Evolutionary conservation across 2,329 filamentous ascomycete species (phyloP).

Genomic region (Diaporthe capsici): DNA sequence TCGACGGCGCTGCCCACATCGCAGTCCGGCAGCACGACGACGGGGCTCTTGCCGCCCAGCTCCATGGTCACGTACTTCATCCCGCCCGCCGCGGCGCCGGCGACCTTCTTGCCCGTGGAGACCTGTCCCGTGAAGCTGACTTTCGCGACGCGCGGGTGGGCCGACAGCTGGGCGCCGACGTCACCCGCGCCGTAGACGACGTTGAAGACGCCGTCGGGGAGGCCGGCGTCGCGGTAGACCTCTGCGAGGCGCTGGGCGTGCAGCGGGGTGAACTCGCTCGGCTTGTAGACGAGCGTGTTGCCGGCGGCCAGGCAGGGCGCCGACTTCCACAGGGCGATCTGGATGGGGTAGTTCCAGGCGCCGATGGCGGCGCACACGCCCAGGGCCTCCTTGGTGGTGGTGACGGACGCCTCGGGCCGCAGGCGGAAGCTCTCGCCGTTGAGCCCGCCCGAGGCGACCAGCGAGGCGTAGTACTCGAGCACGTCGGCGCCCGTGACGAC

Average conservation of each 20-base stretch:
- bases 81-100: conserved; percentile 78
- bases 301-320: conserved; percentile 87
- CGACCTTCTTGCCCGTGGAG: conserved; percentile 85
- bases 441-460: conserved; percentile 82
- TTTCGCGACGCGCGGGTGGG: conserved; percentile 82
- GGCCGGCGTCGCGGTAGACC: conserved; percentile 82
- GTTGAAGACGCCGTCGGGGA: conserved; percentile 89
- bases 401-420: conserved; percentile 83
- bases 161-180: conserved; percentile 81
- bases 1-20: conserved; percentile 86
- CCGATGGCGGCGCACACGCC: conserved; percentile 90
- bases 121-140: conserved; percentile 94
- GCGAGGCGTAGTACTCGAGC: conserved; percentile 87
- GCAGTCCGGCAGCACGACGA: conserved; percentile 85
- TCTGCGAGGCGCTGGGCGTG: conserved; percentile 82
- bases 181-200: conserved; percentile 86
- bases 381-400: conserved; percentile 84
- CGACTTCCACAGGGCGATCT: conserved; percentile 92
- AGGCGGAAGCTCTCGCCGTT: conserved; percentile 85
- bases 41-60: conserved; percentile 87
- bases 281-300: conserved; percentile 93
- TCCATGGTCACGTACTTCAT: conserved; percentile 97
- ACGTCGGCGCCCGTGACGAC: conserved; percentile 87
- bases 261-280: conserved; percentile 88
- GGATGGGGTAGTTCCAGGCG: conserved; percentile 93